These are phyloP conservation scores for Globisporangium recalcitrans DNA, from an alignment of 352 stramenopile species.

Conservation along the genomic window DNA sequence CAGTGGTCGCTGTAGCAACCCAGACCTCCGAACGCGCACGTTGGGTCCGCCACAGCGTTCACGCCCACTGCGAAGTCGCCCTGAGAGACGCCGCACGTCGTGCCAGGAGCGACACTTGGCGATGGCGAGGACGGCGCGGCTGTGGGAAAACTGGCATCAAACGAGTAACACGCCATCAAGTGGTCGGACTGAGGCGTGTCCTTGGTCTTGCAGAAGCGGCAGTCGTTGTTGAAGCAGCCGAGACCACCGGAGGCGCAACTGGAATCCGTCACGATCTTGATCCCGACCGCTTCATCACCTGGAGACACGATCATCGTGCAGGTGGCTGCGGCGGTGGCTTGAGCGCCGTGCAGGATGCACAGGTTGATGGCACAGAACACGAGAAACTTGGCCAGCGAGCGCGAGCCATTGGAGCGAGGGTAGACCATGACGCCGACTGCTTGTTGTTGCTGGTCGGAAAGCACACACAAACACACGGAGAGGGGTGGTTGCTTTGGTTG, in stretches of 20 bases:
- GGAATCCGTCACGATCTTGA: constrained; percentile 25
- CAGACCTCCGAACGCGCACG: constrained; percentile 28
- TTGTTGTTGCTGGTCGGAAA: not conserved
- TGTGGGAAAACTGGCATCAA: not conserved
- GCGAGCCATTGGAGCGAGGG: constrained; percentile 5
- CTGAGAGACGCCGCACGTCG: constrained; percentile 17
- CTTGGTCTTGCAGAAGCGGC: constrained; percentile 32
- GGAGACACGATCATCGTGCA: constrained; percentile 3
- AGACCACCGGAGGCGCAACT: constrained; percentile 21
- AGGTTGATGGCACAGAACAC: constrained; percentile 10
- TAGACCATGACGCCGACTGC: constrained; percentile 2
- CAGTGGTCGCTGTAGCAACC: constrained; percentile 31
- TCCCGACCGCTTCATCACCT: constrained; percentile 21
- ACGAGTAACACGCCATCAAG: not conserved
- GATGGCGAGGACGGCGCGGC: not conserved
- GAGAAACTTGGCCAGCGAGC: constrained; percentile 3
- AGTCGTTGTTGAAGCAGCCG: constrained; percentile 30
- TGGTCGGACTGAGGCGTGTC: constrained; percentile 3
- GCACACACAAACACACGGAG: not conserved
- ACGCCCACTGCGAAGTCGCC: constrained; percentile 29
- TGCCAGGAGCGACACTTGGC: not conserved
- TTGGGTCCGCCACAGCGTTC: constrained; percentile 22
- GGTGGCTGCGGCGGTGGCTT: not conserved
- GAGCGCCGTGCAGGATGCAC: not conserved
- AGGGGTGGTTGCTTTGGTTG: not conserved